A percentile compares a stretch with the other conserved stretches of the same genome.
Conservation (phyloP, 192 early-diverging fungal species). For the Mortierella hygrophila region DNA sequence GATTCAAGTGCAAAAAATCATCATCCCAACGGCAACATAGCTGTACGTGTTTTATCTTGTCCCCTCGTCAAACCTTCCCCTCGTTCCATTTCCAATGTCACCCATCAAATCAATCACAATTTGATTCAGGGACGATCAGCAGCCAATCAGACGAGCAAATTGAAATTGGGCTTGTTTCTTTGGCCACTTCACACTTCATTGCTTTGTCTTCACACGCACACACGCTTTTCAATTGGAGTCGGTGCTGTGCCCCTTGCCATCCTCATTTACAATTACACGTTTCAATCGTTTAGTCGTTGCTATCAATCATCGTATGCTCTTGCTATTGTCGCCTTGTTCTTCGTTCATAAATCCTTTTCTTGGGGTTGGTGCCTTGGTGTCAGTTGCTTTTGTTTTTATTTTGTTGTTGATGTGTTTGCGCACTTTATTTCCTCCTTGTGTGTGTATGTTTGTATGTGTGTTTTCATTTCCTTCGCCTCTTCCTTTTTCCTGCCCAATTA, state of each 20-base stretch:
- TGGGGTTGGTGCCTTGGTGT: too few relatives aligned
- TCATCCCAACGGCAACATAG: too few relatives aligned
- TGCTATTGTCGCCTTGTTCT: too few relatives aligned
- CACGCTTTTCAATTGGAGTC: too few relatives aligned
- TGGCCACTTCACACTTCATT: neutral
- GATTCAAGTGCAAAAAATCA: neutral
- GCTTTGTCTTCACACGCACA: neutral
- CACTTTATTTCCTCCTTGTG: neutral
- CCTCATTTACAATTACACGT: too few relatives aligned
- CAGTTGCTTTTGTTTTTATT: too few relatives aligned
- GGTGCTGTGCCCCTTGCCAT: neutral
- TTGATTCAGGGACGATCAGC: constrained; percentile 9
- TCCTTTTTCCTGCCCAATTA: neutral
- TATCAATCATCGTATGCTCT: too few relatives aligned
- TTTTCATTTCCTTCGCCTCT: neutral
- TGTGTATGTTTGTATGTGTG: neutral
- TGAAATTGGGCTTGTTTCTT: neutral
- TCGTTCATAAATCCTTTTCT: too few relatives aligned
- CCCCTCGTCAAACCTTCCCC: neutral
- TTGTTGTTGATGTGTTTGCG: neutral
- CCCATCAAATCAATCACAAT: neutral
- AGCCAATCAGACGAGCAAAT: neutral
- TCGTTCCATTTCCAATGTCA: neutral
- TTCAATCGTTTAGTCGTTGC: too few relatives aligned
- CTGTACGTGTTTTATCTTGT: too few relatives aligned